Evolutionary conservation across 108 stramenopile genomes (phyloP).

Genomic region (Nitzschia palea): DNA sequence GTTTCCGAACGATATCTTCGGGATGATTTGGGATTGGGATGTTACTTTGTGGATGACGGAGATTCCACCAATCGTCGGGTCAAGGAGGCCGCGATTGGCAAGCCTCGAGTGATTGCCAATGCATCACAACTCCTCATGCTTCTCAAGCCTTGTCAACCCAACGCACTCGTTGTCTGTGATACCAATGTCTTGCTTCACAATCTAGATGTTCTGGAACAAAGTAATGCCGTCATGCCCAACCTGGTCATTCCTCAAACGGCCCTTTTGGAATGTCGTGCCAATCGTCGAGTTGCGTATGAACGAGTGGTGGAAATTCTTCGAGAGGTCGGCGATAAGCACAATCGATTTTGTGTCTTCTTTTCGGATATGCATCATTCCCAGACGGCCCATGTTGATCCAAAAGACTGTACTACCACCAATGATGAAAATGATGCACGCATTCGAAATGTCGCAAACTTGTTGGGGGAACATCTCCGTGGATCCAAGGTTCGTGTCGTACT

Average conservation of each 20-base stretch:
- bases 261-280: constrained; percentile 70
- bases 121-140: constrained; percentile 39
- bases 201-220: constrained; percentile 80
- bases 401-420: constrained; percentile 13
- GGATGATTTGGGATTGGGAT: constrained; percentile 82
- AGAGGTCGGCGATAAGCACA: constrained; percentile 26
- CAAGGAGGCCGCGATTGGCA: constrained; percentile 57
- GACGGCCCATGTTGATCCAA: constrained; percentile 39
- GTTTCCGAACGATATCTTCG: constrained; percentile 80
- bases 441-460: constrained; percentile 68
- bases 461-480: constrained; percentile 46
- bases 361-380: constrained; percentile 80
- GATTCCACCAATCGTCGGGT: constrained; percentile 31
- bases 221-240: constrained; percentile 53
- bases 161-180: constrained; percentile 65
- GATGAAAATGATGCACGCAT: constrained; percentile 83
- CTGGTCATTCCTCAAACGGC: constrained; percentile 86
- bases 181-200: constrained; percentile 87
- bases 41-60: constrained; percentile 40
- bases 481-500: constrained; percentile 62
- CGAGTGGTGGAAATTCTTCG: constrained; percentile 71
- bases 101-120: constrained; percentile 56
- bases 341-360: constrained; percentile 67
- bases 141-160: constrained; percentile 14
- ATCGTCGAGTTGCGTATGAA: constrained; percentile 73